Conservation (phyloP, 176 grass and related monocot genomes). For the Musa beccarii region DNA sequence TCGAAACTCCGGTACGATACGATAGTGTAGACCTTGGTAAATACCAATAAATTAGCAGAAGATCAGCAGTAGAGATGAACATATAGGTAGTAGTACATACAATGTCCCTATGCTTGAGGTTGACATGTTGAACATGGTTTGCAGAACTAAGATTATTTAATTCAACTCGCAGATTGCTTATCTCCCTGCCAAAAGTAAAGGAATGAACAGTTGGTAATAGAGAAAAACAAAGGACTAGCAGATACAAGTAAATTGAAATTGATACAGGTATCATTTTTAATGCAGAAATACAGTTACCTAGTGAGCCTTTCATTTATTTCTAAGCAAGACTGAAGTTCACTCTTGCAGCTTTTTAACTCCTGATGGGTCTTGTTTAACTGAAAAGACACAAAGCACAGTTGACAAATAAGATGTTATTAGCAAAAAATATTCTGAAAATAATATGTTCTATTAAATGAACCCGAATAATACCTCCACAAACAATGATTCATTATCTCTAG, state of each 20-base stretch:
- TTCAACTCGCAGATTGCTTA: constrained; percentile 45
- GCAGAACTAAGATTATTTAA: constrained; percentile 29
- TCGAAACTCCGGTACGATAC: no score
- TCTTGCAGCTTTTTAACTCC: constrained; percentile 60
- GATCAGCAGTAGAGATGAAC: not conserved
- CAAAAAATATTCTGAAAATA: not conserved
- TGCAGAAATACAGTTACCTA: constrained; percentile 38
- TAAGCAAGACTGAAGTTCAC: constrained; percentile 58
- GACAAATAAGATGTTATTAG: not conserved
- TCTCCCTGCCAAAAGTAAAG: constrained; percentile 49
- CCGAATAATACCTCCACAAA: constrained; percentile 36
- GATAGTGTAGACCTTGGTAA: no score
- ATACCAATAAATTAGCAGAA: not conserved
- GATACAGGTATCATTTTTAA: not conserved
- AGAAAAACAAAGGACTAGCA: not conserved
- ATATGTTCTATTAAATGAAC: not conserved
- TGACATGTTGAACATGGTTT: constrained; percentile 21
- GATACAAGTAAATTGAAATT: not conserved
- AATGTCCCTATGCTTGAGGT: constrained; percentile 14
- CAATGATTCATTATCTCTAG: constrained; percentile 39
- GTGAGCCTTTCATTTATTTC: constrained; percentile 67
- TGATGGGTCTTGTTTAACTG: constrained; percentile 50
- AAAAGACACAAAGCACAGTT: constrained; percentile 1
- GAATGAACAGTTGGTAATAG: not conserved
- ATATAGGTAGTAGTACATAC: constrained; percentile 25